These are phyloP conservation scores for Gossypium schwendimanii DNA, from an alignment of 441 rosid genomes.

Conservation along the genomic window DNA sequence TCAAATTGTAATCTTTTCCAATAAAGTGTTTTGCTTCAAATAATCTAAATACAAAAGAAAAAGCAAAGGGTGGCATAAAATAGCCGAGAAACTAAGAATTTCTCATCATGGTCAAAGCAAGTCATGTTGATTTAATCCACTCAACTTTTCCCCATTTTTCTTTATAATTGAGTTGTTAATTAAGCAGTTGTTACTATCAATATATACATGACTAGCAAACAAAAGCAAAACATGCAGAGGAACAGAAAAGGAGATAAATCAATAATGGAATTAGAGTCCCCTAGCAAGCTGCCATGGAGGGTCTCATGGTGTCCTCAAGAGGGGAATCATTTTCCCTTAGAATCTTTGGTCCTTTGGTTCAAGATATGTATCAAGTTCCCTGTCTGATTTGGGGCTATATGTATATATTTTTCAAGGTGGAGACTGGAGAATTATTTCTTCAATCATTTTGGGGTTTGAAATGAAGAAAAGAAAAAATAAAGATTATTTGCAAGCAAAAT, in stretches of 20 bases:
- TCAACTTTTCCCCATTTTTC: not conserved
- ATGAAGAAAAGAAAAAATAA: no score
- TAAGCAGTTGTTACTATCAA: not conserved
- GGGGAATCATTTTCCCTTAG: not conserved
- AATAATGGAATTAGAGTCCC: not conserved
- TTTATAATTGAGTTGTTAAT: not conserved
- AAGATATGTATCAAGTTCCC: conserved; percentile 1
- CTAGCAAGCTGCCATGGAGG: not conserved
- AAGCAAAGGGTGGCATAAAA: not conserved
- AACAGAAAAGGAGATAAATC: not conserved
- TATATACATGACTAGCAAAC: not conserved
- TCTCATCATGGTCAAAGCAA: not conserved
- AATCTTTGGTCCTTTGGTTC: not conserved
- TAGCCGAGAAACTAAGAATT: not conserved
- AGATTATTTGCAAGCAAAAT: not conserved
- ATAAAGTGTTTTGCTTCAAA: not conserved
- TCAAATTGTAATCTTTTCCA: not conserved
- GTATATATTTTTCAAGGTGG: not conserved
- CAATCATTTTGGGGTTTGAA: conserved; percentile 9
- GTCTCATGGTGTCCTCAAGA: not conserved
- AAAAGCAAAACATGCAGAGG: not conserved
- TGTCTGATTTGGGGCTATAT: not conserved
- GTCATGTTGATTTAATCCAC: not conserved
- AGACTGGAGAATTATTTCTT: not conserved
- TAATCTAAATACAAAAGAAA: not conserved